Conservation (phyloP, 2,329 filamentous ascomycete genomes). For the Colletotrichum cereale region DNA sequence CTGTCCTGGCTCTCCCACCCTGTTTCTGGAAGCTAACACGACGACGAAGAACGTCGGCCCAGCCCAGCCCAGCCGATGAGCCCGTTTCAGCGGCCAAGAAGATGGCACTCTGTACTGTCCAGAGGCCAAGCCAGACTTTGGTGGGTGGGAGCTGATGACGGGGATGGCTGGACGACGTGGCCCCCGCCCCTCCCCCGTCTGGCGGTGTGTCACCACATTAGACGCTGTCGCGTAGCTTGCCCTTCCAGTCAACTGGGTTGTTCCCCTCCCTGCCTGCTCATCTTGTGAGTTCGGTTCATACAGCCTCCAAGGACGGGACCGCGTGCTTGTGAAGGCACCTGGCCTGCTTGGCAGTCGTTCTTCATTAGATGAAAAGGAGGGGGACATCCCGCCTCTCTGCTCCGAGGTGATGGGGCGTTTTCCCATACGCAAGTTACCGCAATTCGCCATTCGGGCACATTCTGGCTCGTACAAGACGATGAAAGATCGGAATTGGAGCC, state of each 20-base stretch:
- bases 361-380: conserved; percentile 26
- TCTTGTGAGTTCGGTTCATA: conserved; percentile 26
- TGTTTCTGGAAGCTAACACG: conserved; percentile 2
- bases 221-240: conserved; percentile 9
- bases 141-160: conserved; percentile 10
- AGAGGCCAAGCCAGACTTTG: conserved; percentile 1
- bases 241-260: not conserved
- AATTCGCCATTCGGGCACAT: not conserved
- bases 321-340: not conserved
- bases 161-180: conserved; percentile 34
- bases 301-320: not conserved
- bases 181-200: not conserved
- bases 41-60: conserved; percentile 1
- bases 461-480: conserved; percentile 5
- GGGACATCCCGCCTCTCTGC: not conserved
- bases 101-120: not conserved
- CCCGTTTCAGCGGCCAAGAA: conserved; percentile 23
- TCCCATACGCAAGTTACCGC: not conserved
- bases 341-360: conserved; percentile 13
- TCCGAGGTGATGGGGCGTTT: not conserved
- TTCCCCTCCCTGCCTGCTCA: conserved; percentile 16
- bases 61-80: not conserved
- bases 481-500: conserved; percentile 36
- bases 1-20: conserved; percentile 9
- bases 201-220: conserved; percentile 11